These are phyloP conservation scores for Penicillium robsamsonii DNA, from an alignment of 495 filamentous ascomycete species.

Conservation along the genomic window DNA sequence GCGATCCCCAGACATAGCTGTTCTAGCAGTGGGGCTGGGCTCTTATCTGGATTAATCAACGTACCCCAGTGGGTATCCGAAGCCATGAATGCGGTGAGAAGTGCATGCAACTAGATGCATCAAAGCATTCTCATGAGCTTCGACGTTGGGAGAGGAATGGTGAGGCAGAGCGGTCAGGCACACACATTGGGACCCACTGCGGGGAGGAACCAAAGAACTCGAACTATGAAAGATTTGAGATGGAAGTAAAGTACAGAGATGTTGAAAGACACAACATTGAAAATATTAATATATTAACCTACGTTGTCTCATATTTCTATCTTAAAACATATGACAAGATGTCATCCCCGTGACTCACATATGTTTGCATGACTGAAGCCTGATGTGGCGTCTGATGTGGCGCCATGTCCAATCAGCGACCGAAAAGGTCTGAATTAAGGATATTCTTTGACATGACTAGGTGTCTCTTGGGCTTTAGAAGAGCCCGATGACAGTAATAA, in stretches of 20 bases:
- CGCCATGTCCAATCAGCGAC: neutral
- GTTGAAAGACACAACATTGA: neutral
- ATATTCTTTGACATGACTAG: too few relatives aligned
- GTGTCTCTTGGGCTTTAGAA: too few relatives aligned
- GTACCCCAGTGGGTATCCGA: constrained; percentile 69
- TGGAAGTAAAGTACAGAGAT: neutral
- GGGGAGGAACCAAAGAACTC: constrained; percentile 20
- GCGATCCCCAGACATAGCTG: constrained; percentile 77
- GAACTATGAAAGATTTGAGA: constrained; percentile 1
- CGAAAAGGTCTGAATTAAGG: too few relatives aligned
- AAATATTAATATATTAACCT: neutral
- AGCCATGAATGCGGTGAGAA: constrained; percentile 28
- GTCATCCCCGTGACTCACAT: constrained; percentile 7
- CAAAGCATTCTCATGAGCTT: constrained; percentile 16
- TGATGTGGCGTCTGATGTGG: constrained; percentile 11
- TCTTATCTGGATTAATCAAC: constrained; percentile 77
- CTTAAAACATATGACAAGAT: neutral
- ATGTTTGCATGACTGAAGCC: constrained; percentile 8
- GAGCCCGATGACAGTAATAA: too few relatives aligned
- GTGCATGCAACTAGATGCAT: constrained; percentile 20
- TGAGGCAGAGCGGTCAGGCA: constrained; percentile 38
- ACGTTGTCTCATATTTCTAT: too few relatives aligned
- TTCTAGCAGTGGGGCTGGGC: constrained; percentile 71
- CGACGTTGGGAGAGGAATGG: constrained; percentile 5
- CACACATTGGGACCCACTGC: constrained; percentile 35